Percentiles rank a stretch among this genome's conserved stretches.
These are phyloP conservation scores for Cladosporium sp. DNA, from an alignment of 2,329 filamentous ascomycete genomes.

Conservation along the genomic window DNA sequence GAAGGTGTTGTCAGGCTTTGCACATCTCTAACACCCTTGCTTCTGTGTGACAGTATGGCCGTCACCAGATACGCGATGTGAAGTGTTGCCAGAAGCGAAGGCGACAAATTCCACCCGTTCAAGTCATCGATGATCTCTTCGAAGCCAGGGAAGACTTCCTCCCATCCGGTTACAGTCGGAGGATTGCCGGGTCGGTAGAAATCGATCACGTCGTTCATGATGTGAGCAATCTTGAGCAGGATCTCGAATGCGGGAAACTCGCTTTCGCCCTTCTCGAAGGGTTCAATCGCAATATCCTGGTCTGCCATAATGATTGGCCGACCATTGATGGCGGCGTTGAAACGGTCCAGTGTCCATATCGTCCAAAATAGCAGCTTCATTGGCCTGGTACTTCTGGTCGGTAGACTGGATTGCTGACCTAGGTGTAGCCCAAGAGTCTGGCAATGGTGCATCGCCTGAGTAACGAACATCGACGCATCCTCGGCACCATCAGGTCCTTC, in stretches of 20 bases:
- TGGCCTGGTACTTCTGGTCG: constrained; percentile 34
- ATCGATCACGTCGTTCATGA: constrained; percentile 51
- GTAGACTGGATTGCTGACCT: constrained; percentile 32
- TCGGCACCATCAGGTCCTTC: constrained; percentile 52
- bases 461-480: constrained; percentile 50
- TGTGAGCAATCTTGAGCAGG: constrained; percentile 48
- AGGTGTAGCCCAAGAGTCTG: constrained; percentile 53
- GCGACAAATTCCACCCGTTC: constrained; percentile 42
- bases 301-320: constrained; percentile 52
- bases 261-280: constrained; percentile 46
- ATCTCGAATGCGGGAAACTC: constrained; percentile 52
- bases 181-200: constrained; percentile 50
- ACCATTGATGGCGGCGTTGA: constrained; percentile 51
- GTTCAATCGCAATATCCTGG: constrained; percentile 48
- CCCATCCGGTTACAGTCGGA: constrained; percentile 48
- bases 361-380: constrained; percentile 53
- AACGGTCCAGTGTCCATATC: constrained; percentile 52
- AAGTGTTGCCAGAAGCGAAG: constrained; percentile 47
- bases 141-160: constrained; percentile 50
- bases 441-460: constrained; percentile 53
- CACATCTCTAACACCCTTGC: constrained; percentile 43
- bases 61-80: constrained; percentile 61
- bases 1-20: constrained; percentile 50
- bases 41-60: constrained; percentile 59
- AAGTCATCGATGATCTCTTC: constrained; percentile 47